Percentiles rank a stretch among this genome's conserved stretches.
Conservation (phyloP, 768 basidiomycete species). For the Pulveroboletus sp. region DNA sequence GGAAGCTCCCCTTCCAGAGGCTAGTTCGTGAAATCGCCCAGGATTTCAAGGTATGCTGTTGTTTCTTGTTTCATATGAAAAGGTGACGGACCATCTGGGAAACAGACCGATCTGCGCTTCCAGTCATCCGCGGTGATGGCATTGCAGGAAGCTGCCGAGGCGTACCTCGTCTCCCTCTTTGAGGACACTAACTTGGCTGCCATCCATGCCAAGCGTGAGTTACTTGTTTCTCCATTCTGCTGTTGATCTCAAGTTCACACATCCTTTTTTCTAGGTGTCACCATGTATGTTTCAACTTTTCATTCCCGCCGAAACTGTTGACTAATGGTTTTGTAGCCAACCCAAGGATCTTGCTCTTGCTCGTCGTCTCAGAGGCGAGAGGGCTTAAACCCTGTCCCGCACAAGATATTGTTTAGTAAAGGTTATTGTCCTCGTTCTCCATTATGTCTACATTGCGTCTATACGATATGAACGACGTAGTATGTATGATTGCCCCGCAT, state of each 20-base stretch:
- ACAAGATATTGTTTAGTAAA: neutral
- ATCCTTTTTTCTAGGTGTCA: constrained; percentile 40
- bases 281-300: constrained; percentile 43
- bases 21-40: constrained; percentile 97
- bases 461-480: constrained; percentile 30
- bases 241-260: constrained; percentile 10
- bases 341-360: constrained; percentile 89
- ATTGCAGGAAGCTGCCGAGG: constrained; percentile 90
- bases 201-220: constrained; percentile 79
- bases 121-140: constrained; percentile 95
- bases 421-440: constrained; percentile 6
- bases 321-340: constrained; percentile 47
- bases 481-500: constrained; percentile 23
- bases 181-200: constrained; percentile 91
- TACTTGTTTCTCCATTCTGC: neutral
- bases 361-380: constrained; percentile 82
- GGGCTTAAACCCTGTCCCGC: constrained; percentile 48
- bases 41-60: constrained; percentile 80
- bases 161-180: constrained; percentile 82
- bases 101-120: constrained; percentile 87
- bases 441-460: constrained; percentile 13
- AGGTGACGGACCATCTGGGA: neutral
- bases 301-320: neutral
- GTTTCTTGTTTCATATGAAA: neutral
- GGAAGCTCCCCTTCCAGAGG: constrained; percentile 99